Conservation (phyloP, 306 rosid genomes). For the Fragaria vesca region DNA sequence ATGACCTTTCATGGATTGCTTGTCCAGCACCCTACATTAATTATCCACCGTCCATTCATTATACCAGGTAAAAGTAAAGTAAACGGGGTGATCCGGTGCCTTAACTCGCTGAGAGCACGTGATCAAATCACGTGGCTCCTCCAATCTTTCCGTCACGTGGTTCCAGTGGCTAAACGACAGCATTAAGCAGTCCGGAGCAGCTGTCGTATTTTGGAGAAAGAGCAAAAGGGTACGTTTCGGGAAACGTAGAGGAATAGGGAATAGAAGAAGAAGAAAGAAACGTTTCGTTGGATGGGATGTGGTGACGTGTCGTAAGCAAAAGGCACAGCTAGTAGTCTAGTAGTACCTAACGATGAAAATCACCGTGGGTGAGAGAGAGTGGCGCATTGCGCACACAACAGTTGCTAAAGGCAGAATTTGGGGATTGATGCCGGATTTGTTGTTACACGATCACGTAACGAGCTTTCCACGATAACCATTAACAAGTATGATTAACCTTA, state of each 20-base stretch:
- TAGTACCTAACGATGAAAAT: not conserved
- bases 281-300: not conserved
- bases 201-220: not conserved
- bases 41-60: not conserved
- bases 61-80: not conserved
- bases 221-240: not conserved
- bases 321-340: too few species aligned
- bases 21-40: not conserved
- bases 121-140: conserved; percentile 13
- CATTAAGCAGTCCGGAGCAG: not conserved
- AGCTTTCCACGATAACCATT: not conserved
- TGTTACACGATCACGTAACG: not conserved
- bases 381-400: conserved; percentile 2
- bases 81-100: not conserved
- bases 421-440: not conserved
- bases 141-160: not conserved
- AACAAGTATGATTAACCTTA: not conserved
- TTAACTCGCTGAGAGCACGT: conserved; percentile 9
- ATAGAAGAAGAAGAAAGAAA: not conserved
- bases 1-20: not conserved
- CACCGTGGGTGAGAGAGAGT: not conserved
- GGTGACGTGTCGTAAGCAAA: conserved; percentile 1
- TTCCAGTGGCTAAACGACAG: not conserved
- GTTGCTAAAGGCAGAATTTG: not conserved
- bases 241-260: not conserved